These are phyloP conservation scores for Fusarium temperatum DNA, from an alignment of 2,329 filamentous ascomycete species.

Conservation along the genomic window DNA sequence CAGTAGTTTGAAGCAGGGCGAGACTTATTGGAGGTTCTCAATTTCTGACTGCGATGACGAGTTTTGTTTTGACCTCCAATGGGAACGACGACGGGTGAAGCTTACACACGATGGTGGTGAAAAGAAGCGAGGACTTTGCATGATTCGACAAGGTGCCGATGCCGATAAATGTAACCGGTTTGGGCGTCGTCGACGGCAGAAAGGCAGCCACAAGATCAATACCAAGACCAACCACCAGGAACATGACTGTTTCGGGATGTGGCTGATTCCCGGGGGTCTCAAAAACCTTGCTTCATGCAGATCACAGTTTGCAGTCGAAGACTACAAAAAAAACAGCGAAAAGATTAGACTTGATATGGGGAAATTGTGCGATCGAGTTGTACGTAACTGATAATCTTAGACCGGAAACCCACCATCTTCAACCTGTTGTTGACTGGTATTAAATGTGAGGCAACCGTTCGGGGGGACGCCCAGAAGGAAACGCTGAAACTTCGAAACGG, in stretches of 20 bases:
- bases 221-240: neutral
- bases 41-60: conserved; percentile 25
- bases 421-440: neutral
- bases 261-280: conserved; percentile 8
- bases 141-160: conserved; percentile 8
- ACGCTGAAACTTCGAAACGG: conserved; percentile 29
- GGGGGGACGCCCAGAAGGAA: neutral
- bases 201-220: conserved; percentile 4
- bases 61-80: neutral
- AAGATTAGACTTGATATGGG: conserved; percentile 1
- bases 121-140: neutral
- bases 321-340: neutral
- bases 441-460: neutral
- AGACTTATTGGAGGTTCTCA: neutral
- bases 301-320: conserved; percentile 1
- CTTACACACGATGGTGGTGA: conserved; percentile 8
- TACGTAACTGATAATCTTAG: conserved; percentile 24
- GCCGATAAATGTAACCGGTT: conserved; percentile 21
- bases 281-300: neutral
- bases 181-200: conserved; percentile 6
- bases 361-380: conserved; percentile 17
- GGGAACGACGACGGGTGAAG: conserved; percentile 16
- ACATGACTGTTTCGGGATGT: conserved; percentile 16
- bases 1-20: neutral
- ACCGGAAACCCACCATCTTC: neutral